These are phyloP conservation scores for Reutealis trisperma DNA, from an alignment of 345 rosid species.

Conservation along the genomic window DNA sequence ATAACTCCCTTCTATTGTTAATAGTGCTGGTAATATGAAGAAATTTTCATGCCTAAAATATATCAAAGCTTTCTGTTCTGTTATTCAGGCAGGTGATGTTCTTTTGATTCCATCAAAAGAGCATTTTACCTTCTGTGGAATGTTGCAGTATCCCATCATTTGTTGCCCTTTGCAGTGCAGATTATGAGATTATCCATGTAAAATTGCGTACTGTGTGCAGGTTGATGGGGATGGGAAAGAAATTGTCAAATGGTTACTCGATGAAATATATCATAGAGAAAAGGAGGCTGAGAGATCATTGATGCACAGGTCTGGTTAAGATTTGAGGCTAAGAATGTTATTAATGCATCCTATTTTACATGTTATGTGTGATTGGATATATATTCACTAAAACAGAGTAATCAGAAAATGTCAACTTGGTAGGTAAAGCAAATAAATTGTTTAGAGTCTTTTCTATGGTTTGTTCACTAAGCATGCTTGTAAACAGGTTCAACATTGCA, in stretches of 20 bases:
- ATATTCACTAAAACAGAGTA: neutral
- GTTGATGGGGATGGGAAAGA: conserved; percentile 39
- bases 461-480: conserved; percentile 16
- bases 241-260: conserved; percentile 61
- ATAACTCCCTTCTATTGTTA: neutral
- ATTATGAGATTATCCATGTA: neutral
- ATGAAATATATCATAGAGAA: conserved; percentile 59
- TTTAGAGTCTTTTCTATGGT: conserved; percentile 7
- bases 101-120: neutral
- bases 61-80: neutral
- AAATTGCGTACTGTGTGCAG: conserved; percentile 19
- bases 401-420: conserved; percentile 11
- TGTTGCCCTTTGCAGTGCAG: neutral
- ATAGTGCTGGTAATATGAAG: no score
- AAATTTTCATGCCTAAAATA: neutral
- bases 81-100: neutral
- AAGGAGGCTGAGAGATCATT: conserved; percentile 68
- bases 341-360: conserved; percentile 3
- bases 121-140: neutral
- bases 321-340: neutral
- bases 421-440: conserved; percentile 11
- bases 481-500: conserved; percentile 34
- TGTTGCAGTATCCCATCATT: neutral
- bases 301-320: conserved; percentile 54
- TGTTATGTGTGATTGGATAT: neutral